Conservation (phyloP, 805 yeast species). For the Metschnikowia corniflorae region DNA sequence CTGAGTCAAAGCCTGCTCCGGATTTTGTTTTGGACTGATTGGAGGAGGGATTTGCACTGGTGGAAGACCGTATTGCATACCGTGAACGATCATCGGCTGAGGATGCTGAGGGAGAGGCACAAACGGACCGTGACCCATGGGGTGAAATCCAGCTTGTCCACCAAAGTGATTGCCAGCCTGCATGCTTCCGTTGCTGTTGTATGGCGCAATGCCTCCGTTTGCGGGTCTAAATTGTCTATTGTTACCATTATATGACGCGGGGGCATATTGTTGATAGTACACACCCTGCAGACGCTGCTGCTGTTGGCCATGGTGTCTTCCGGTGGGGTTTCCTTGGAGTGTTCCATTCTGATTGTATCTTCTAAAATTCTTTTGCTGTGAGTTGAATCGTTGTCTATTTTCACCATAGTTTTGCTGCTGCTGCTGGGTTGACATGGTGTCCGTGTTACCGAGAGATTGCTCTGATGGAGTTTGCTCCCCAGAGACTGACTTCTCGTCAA, state of each 20-base stretch:
- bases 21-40: conserved; percentile 45
- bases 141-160: conserved; percentile 19
- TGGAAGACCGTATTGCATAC: conserved; percentile 17
- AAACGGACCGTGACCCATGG: conserved; percentile 18
- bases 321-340: conserved; percentile 20
- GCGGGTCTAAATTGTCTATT: conserved; percentile 27
- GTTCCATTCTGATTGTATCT: conserved; percentile 23
- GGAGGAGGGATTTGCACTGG: conserved; percentile 42
- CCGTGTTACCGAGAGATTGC: conserved; percentile 8
- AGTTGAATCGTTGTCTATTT: conserved; percentile 13
- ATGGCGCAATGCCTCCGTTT: conserved; percentile 12
- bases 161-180: conserved; percentile 10
- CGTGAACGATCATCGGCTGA: conserved; percentile 20
- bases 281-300: conserved; percentile 22
- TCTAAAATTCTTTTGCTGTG: conserved; percentile 27
- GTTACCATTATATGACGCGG: conserved; percentile 27
- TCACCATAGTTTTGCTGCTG: conserved; percentile 10
- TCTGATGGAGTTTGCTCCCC: conserved; percentile 8
- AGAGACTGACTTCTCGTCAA: conserved; percentile 4
- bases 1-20: conserved; percentile 40
- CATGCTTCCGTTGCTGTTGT: conserved; percentile 20
- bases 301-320: conserved; percentile 18
- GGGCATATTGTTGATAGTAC: conserved; percentile 26
- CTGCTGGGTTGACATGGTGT: conserved; percentile 7
- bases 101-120: conserved; percentile 25